phyloP scores from a whole-genome alignment of 2,329 filamentous ascomycete genomes.

The Phialophora verrucosa region DNA sequence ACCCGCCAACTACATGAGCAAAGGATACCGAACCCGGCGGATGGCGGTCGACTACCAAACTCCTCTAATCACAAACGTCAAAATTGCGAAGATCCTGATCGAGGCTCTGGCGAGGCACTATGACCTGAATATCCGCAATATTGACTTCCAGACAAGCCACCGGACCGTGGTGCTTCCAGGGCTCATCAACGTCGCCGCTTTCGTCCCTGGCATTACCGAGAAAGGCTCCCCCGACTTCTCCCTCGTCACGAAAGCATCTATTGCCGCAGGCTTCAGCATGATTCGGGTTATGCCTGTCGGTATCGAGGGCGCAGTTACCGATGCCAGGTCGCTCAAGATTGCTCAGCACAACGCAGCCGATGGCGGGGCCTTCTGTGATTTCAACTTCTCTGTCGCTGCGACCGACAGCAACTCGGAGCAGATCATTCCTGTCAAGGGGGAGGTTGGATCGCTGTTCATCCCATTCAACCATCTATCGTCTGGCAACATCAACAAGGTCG shows the following conservation, averaged over 20 bases:
- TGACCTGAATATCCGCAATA: conserved; percentile 77
- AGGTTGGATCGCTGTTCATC: conserved; percentile 81
- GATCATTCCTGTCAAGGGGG: conserved; percentile 72
- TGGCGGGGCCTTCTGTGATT: conserved; percentile 73
- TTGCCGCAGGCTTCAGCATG: conserved; percentile 79
- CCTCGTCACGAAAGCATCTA: conserved; percentile 72
- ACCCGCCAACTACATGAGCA: conserved; percentile 97
- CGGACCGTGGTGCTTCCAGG: conserved; percentile 74
- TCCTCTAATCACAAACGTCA: conserved; percentile 96
- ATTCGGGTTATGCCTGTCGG: conserved; percentile 78
- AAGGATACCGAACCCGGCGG: conserved; percentile 92
- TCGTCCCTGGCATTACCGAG: conserved; percentile 74
- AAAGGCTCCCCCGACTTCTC: conserved; percentile 71
- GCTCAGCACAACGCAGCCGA: conserved; percentile 72
- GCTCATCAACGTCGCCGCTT: conserved; percentile 78
- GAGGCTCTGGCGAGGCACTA: conserved; percentile 92
- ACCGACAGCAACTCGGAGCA: conserved; percentile 76
- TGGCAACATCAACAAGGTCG: conserved; percentile 83
- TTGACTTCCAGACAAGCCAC: conserved; percentile 92
- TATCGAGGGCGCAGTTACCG: conserved; percentile 73
- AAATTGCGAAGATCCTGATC: conserved; percentile 96
- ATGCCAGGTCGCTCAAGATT: conserved; percentile 71
- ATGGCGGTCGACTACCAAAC: conserved; percentile 99
- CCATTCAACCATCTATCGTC: conserved; percentile 76
- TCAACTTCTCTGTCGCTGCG: conserved; percentile 77